Conservation (phyloP, 2,329 filamentous ascomycete genomes). For the Trichoderma semiorbis region DNA sequence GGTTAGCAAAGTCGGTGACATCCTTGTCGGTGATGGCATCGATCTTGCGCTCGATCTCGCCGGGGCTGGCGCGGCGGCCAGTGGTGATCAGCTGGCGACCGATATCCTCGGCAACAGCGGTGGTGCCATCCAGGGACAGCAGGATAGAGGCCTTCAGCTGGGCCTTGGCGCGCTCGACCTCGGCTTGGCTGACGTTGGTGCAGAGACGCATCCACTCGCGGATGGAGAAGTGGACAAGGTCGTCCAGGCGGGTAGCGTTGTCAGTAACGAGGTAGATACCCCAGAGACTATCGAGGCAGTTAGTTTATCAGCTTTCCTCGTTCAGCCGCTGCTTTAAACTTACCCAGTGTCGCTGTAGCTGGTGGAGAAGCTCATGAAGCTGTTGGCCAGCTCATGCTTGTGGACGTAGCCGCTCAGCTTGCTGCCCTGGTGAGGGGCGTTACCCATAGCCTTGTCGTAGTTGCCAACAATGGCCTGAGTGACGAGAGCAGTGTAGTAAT, state of each 20-base stretch:
- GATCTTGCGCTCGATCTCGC: slow-evolving; percentile 92
- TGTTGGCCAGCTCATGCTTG: slow-evolving; percentile 94
- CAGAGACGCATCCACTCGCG: slow-evolving; percentile 97
- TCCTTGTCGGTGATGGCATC: slow-evolving; percentile 90
- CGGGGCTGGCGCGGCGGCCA: slow-evolving; percentile 82
- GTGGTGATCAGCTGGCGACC: slow-evolving; percentile 98
- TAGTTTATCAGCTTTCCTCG: slow-evolving; percentile 21
- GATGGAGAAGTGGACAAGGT: slow-evolving; percentile 96
- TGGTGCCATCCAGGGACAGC: slow-evolving; percentile 94
- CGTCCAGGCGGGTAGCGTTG: slow-evolving; percentile 81
- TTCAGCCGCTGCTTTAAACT: slow-evolving; percentile 32
- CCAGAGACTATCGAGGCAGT: slow-evolving; percentile 71
- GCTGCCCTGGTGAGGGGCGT: slow-evolving; percentile 94
- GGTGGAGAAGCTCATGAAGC: slow-evolving; percentile 99
- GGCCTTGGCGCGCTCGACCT: slow-evolving; percentile 97
- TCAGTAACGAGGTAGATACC: slow-evolving; percentile 98
- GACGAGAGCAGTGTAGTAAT: slow-evolving; percentile 98
- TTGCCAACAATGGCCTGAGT: slow-evolving; percentile 98
- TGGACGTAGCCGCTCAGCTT: slow-evolving; percentile 94
- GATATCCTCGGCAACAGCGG: slow-evolving; percentile 95
- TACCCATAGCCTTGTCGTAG: slow-evolving; percentile 99
- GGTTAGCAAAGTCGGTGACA: slow-evolving; percentile 92
- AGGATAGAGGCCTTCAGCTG: slow-evolving; percentile 99
- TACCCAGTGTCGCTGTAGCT: slow-evolving; percentile 99
- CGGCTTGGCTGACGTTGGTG: slow-evolving; percentile 79